A percentile compares a stretch with the other conserved stretches of the same genome.
phyloP scores from a whole-genome alignment of 495 filamentous ascomycete species.

The Annulohypoxylon moriforme region DNA sequence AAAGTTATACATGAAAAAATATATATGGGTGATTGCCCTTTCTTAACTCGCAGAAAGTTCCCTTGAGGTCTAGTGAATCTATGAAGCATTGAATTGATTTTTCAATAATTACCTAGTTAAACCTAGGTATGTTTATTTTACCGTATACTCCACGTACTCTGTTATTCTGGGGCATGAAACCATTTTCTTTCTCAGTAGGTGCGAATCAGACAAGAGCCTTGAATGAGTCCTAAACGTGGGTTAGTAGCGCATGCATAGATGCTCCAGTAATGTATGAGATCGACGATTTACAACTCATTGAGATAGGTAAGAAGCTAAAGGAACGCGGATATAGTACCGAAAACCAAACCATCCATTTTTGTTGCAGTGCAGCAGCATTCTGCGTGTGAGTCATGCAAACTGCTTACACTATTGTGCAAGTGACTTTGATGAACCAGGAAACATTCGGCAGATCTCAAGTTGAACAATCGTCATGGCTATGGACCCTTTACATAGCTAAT shows the following conservation, averaged over 20 bases:
- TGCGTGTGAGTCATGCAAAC: slow-evolving; percentile 40
- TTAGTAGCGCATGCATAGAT: neutral
- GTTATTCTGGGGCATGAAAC: too few relatives aligned
- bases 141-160: too few relatives aligned
- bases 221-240: too few relatives aligned
- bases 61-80: too few relatives aligned
- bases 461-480: neutral
- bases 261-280: slow-evolving; percentile 8
- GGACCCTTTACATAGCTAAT: neutral
- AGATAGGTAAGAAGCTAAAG: neutral
- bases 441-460: neutral
- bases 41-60: too few relatives aligned
- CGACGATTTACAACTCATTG: slow-evolving; percentile 14
- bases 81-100: too few relatives aligned
- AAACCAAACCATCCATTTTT: slow-evolving; percentile 7
- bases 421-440: slow-evolving; percentile 27
- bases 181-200: too few relatives aligned
- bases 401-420: slow-evolving; percentile 29
- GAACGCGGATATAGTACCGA: slow-evolving; percentile 20
- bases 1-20: too few relatives aligned
- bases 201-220: too few relatives aligned
- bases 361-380: slow-evolving; percentile 21
- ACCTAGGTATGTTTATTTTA: too few relatives aligned
- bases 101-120: too few relatives aligned
- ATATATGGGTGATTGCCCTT: too few relatives aligned